Conservation (phyloP, 2,329 filamentous ascomycete genomes). For the Fonsecaea monophora region DNA sequence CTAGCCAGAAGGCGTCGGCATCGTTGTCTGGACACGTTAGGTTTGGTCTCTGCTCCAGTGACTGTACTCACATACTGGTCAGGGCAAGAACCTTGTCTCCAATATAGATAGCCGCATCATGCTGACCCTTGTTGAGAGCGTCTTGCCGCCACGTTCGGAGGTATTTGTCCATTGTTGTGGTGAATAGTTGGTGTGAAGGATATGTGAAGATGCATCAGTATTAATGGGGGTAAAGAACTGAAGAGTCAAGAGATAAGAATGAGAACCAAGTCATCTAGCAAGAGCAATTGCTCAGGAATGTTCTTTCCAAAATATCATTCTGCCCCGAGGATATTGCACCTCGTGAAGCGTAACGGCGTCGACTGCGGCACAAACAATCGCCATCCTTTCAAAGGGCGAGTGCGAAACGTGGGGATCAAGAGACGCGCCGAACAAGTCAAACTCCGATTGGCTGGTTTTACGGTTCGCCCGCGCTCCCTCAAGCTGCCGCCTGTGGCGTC, state of each 20-base stretch:
- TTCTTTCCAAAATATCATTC: constrained; percentile 7
- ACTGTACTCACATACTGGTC: constrained; percentile 70
- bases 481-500: constrained; percentile 2
- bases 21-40: constrained; percentile 72
- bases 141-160: constrained; percentile 94
- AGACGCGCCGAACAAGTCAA: constrained; percentile 13
- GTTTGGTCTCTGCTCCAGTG: constrained; percentile 1
- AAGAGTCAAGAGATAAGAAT: background rate
- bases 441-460: constrained; percentile 20
- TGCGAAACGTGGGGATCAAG: constrained; percentile 26
- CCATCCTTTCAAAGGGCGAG: background rate
- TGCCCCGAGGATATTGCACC: constrained; percentile 1
- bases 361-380: constrained; percentile 8
- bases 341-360: background rate
- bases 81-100: constrained; percentile 95
- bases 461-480: background rate
- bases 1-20: constrained; percentile 94
- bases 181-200: background rate
- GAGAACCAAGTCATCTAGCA: background rate
- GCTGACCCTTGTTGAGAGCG: constrained; percentile 92
- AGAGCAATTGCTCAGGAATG: background rate
- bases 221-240: background rate
- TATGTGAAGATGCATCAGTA: constrained; percentile 14
- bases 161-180: constrained; percentile 79
- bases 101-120: constrained; percentile 95